Evolutionary conservation across 2,329 filamentous ascomycete genomes (phyloP), one percentile per base, ranked within the genome.

Genomic region (Xylariaceae sp.): DNA sequence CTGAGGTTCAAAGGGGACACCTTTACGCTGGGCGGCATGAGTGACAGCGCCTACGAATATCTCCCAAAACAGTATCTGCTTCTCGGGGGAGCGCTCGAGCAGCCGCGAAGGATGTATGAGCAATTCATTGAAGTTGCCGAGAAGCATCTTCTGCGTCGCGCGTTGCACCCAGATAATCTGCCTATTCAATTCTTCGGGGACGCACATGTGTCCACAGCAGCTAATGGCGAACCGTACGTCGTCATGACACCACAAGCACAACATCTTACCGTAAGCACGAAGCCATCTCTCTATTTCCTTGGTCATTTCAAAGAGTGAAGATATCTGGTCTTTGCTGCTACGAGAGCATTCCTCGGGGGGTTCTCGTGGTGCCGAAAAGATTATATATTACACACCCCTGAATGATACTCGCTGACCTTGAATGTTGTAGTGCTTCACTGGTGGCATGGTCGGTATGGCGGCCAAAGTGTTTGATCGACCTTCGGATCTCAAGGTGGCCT

Each of bases 381-480:
- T n/a, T n/a, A 30, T 51, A 11, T n/a, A 51, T 7, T 6, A 34
- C 17, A 15, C 13, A 4, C 23, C 7, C 49, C 23, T 30, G 23
- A 13, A 11, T 51, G 30, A 30, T 13, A 34, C 15, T n/a, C 6
- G 15, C 49, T 51, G 30, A 51, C 23, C 49, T 37, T 23, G 3
- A 51, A 35, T 51, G 49, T 15, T 51, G 49, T 9, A 51, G 49
- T 88, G 85, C 69, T 88, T 87, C 65, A 77, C 79, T 1, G 85
- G 85, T 11, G 86, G 85, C 30, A 88, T 88, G 85, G 81, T 88
- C 3, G 85, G 77, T 8, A 77, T 88, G 61, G 84, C 79, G 10
- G 78, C 83, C 1, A 83, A 81, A 59, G 76, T 87, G 39, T 87
- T 87, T 66, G 70, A 80, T 51, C 77, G 80, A 2, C 76, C 78